Evolutionary conservation across 495 filamentous ascomycete genomes (phyloP).

Genomic region (Penicillium alfredii): DNA sequence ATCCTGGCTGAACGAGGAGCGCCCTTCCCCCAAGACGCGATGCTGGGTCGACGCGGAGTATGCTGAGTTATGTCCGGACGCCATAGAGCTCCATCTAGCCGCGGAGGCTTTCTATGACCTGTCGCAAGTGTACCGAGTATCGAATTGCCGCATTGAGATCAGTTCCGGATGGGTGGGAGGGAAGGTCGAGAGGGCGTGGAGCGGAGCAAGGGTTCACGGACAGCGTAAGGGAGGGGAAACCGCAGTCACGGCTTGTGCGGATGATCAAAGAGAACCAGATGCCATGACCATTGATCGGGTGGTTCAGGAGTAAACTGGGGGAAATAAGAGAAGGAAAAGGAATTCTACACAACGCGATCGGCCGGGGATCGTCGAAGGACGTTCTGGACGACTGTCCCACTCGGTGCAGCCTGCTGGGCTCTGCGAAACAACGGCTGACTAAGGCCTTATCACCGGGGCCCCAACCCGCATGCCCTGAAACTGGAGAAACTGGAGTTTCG

Average conservation of each 20-base stretch:
- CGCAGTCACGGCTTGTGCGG: constrained; percentile 21
- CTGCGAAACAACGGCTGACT: constrained; percentile 21
- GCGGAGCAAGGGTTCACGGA: constrained; percentile 24
- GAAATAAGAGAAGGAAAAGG: too few species aligned
- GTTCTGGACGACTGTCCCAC: constrained; percentile 17
- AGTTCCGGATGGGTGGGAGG: constrained; percentile 5
- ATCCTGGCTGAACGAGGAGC: constrained; percentile 50
- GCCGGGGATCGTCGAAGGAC: constrained; percentile 12
- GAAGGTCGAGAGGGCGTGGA: constrained; percentile 15
- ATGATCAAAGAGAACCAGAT: constrained; percentile 14
- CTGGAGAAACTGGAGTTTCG: too few species aligned
- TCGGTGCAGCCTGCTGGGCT: constrained; percentile 16
- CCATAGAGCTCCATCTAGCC: constrained; percentile 47
- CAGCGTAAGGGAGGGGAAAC: constrained; percentile 21
- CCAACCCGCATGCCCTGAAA: too few species aligned
- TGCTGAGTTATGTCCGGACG: constrained; percentile 44
- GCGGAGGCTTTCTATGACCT: constrained; percentile 36
- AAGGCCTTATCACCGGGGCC: constrained; percentile 14
- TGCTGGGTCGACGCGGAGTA: constrained; percentile 67
- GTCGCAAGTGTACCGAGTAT: constrained; percentile 23
- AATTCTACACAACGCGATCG: too few species aligned
- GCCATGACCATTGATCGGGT: constrained; percentile 12
- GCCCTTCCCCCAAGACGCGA: constrained; percentile 51
- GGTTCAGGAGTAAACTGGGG: constrained; percentile 1
- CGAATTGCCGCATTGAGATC: constrained; percentile 35